Conservation (phyloP, 805 yeast genomes). For the Candida coquimbonensis region DNA sequence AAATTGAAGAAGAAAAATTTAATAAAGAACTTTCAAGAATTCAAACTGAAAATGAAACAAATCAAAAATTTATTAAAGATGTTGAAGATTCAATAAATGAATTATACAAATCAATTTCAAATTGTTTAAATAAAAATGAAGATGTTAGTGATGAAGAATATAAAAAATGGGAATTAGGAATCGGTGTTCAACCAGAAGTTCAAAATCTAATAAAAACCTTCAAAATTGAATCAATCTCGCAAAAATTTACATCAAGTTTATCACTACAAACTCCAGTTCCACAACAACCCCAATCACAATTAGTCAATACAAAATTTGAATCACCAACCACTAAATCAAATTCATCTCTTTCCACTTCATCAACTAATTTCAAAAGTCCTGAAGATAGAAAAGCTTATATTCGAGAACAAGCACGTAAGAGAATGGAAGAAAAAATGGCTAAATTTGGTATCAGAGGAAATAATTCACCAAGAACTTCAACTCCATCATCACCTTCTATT, state of each 20-base stretch:
- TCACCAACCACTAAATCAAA: slow-evolving; percentile 2
- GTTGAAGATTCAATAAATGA: slow-evolving; percentile 64
- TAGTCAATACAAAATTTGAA: background rate
- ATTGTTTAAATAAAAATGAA: slow-evolving; percentile 16
- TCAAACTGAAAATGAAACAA: slow-evolving; percentile 45
- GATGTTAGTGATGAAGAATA: slow-evolving; percentile 20
- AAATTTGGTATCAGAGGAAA: slow-evolving; percentile 49
- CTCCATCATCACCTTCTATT: slow-evolving; percentile 5
- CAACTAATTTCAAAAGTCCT: slow-evolving; percentile 29
- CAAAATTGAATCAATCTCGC: slow-evolving; percentile 15
- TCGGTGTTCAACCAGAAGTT: slow-evolving; percentile 57
- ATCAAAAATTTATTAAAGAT: slow-evolving; percentile 56
- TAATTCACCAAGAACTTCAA: slow-evolving; percentile 8
- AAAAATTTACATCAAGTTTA: slow-evolving; percentile 9
- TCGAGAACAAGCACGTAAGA: slow-evolving; percentile 70
- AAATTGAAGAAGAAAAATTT: slow-evolving; percentile 30
- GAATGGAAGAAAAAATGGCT: slow-evolving; percentile 70
- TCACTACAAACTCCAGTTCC: slow-evolving; percentile 6
- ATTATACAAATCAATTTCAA: slow-evolving; percentile 37
- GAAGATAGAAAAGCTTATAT: slow-evolving; percentile 71
- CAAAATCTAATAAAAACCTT: slow-evolving; percentile 19
- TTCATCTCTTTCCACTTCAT: slow-evolving; percentile 9
- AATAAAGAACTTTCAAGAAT: slow-evolving; percentile 45
- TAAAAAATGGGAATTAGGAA: slow-evolving; percentile 76
- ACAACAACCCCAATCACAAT: slow-evolving; percentile 9